Conservation (phyloP, 169 alveolate genomes). For the Cystoisospora suis region DNA sequence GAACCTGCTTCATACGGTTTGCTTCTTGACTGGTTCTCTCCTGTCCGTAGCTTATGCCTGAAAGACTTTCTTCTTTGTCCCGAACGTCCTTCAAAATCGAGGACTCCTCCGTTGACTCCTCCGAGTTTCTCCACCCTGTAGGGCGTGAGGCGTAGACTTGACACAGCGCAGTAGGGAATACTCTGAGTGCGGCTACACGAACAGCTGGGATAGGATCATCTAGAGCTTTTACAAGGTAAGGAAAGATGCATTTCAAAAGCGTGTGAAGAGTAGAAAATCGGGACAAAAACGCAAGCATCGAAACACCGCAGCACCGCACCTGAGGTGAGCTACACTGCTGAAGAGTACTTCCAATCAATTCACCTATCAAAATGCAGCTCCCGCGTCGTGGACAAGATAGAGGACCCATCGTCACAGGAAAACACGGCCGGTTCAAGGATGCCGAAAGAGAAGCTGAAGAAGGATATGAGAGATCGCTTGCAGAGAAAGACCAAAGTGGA, state of each 20-base stretch:
- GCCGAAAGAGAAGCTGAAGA: too few relatives aligned
- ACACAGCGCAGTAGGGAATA: conserved; percentile 52
- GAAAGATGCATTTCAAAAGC: conserved; percentile 54
- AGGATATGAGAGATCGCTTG: too few relatives aligned
- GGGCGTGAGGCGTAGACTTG: conserved; percentile 32
- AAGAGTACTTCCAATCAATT: conserved; percentile 37
- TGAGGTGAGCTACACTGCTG: conserved; percentile 45
- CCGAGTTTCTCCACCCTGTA: too few relatives aligned
- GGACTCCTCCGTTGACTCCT: too few relatives aligned
- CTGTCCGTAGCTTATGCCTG: too few relatives aligned
- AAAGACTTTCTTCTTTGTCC: too few relatives aligned
- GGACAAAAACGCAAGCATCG: conserved; percentile 37
- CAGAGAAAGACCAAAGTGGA: too few relatives aligned
- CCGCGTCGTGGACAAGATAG: conserved; percentile 65
- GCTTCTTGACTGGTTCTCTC: too few relatives aligned
- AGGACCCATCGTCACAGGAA: too few relatives aligned
- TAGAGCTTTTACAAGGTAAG: conserved; percentile 22
- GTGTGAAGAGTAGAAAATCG: conserved; percentile 42
- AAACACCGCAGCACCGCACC: conserved; percentile 41
- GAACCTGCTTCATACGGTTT: too few relatives aligned
- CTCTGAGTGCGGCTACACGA: conserved; percentile 37
- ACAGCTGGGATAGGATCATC: conserved; percentile 47
- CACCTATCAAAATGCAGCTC: neutral
- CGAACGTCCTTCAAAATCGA: too few relatives aligned
- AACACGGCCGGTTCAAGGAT: too few relatives aligned